Evolutionary conservation across 169 alveolate species (phyloP).

Genomic region (Plasmodium falciparum): DNA sequence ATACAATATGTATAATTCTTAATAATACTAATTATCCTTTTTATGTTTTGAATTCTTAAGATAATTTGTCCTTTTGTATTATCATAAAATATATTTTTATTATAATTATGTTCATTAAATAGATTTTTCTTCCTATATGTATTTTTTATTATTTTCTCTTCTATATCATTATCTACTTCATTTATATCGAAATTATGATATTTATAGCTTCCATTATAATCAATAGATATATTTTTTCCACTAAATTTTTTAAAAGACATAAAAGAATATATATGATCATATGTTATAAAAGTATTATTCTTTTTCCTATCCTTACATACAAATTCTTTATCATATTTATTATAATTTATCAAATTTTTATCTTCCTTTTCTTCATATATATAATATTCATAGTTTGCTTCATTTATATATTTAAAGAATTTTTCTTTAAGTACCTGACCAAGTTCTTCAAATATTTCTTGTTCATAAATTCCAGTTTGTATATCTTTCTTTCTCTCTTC

Average conservation of each 20-base stretch:
- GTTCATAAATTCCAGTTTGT: constrained; percentile 39
- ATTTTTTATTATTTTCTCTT: not conserved
- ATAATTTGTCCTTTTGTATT: not conserved
- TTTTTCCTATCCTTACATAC: constrained; percentile 13
- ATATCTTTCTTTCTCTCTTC: constrained; percentile 28
- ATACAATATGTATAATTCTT: constrained; percentile 5
- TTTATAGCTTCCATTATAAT: not conserved
- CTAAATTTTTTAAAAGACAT: constrained; percentile 44
- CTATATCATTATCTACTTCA: not conserved
- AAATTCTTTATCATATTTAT: not conserved
- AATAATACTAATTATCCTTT: constrained; percentile 3
- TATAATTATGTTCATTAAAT: not conserved
- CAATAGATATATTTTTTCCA: constrained; percentile 38
- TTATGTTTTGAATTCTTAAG: constrained; percentile 34
- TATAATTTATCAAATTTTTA: not conserved
- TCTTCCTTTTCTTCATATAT: constrained; percentile 30
- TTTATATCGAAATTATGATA: not conserved
- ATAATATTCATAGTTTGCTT: constrained; percentile 39
- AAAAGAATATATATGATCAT: constrained; percentile 16
- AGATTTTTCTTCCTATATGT: not conserved
- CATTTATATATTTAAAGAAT: constrained; percentile 53
- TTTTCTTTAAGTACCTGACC: constrained; percentile 15
- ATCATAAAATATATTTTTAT: not conserved
- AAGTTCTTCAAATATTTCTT: constrained; percentile 48
- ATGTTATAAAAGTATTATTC: constrained; percentile 6